A percentile compares a stretch with the other conserved stretches of the same genome.
Conservation (phyloP, 2,329 filamentous ascomycete species). For the Aureobasidium lini region DNA sequence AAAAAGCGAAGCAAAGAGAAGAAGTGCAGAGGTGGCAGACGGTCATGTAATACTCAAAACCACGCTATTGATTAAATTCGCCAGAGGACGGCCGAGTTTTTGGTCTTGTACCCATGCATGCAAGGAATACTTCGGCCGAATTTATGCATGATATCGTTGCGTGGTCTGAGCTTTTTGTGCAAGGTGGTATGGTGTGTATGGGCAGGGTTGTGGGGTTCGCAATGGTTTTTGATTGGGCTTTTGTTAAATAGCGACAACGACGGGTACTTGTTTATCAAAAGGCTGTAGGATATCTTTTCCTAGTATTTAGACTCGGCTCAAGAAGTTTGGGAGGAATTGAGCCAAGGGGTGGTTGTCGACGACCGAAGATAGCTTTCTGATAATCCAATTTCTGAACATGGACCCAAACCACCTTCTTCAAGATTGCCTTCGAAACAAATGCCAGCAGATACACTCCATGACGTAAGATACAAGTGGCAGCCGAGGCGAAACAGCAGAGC, state of each 20-base stretch:
- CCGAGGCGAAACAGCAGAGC: too few species aligned
- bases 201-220: background rate
- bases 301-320: too few species aligned
- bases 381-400: background rate
- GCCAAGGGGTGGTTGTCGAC: background rate
- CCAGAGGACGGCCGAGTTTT: background rate
- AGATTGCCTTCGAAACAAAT: too few species aligned
- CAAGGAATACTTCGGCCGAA: background rate
- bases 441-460: too few species aligned
- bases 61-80: background rate
- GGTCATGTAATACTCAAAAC: background rate
- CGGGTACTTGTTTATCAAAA: too few species aligned
- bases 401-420: too few species aligned
- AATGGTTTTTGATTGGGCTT: accelerated
- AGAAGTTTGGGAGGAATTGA: background rate
- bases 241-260: background rate
- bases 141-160: background rate
- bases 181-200: too few species aligned
- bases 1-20: background rate
- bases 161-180: background rate
- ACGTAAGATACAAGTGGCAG: too few species aligned
- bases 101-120: background rate
- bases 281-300: too few species aligned
- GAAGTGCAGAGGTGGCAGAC: background rate
- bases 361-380: background rate